Evolutionary conservation across 768 basidiomycete species (phyloP), one percentile per base, ranked within the genome.

Genomic region (Filobasidium floriforme): DNA sequence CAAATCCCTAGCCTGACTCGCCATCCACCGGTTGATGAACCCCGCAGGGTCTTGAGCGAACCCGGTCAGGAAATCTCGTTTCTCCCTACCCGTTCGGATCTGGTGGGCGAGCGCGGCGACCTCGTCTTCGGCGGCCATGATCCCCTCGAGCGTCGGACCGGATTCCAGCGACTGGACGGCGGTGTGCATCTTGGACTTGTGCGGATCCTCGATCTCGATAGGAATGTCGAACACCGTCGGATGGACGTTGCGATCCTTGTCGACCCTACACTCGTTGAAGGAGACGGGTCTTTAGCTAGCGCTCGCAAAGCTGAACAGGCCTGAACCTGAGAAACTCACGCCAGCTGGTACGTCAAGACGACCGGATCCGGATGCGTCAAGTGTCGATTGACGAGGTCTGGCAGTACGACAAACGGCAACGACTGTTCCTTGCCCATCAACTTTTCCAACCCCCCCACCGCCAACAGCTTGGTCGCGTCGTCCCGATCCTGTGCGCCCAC

Each of bases 11-110:
- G 91, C 89, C 76, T 97, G 93, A 1, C 89, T 92, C 71, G 89
- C 88, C 19, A 97, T 77, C 91, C 91, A 96, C 1, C 85, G 88
- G 73, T 92, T 88, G 64, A 92, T 88, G 75, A 97, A 89, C 69
- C 83, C 82, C 7, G 86, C 82, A 9, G 93, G 90, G 59, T 92
- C 85, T 0, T 84, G 80, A 14, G 90, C 85, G 74, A 96, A 96
- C 1, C 86, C 85, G 68, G 86, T 84, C 51, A 97, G 80, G 79
- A 97, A 97, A 9, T 89, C 88, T 26, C 87, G 84, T 77, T 93
- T 94, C 69, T 90, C 82, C 72, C 90, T 87, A 0, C 91, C 85
- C 72, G 91, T 91, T 71, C 92, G 87, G 59, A 94, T 81, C 11
- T 89, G 89, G 75, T 93, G 90, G 0, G 89, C 87, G 46, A 87